Evolutionary conservation across 176 grass and related monocot species (phyloP), one percentile per base, ranked within the genome.

Genomic region (Triticum dicoccoides): DNA sequence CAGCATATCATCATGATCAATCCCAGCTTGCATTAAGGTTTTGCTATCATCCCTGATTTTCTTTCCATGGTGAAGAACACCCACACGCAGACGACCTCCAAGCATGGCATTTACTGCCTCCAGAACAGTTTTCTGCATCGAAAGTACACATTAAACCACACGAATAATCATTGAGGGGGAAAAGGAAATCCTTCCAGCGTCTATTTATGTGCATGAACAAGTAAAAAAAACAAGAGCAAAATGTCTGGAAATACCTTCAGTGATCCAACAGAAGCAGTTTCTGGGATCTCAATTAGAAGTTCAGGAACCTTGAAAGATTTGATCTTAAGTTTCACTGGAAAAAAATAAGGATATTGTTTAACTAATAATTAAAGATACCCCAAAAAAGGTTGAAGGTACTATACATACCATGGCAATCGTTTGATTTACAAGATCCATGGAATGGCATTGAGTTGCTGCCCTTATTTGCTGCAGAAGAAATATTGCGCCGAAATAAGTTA

Each of bases 261-360:
- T 34, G 92, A 97, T 65, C 92, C 97, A 78, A 99, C 85, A 37
- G 97, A 94, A 38, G 94, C 94, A 38, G 85, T 97, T 91, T 99
- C 97, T 76, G 97, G 90, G 77, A 99, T 90, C 80, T 99, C 94
- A 80, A 99, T 91, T 75, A 90, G 90, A 87, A 99, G 97, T 89
- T 99, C 94, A 79, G 97, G 97, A 44, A 99, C 92, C 83, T 94
- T 94, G 87, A 99, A 96, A 54, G 97, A 99, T 70, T 97, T 97
- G 79, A 99, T 97, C 61, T 80, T 89, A 69, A 99, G 80, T 87
- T 94, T 97, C 75, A 99, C 97, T 95, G 89, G 13, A 89, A 82
- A 39, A 72, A 20, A 85, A 44, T 84, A 61, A 74, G 42, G 27
- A 33, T 21, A 80, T 39, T 20, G 52, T 58, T 69, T 65, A 62